These are phyloP conservation scores for Mortierella sp. DNA, from an alignment of 371 early-diverging fungal genomes.

Conservation along the genomic window DNA sequence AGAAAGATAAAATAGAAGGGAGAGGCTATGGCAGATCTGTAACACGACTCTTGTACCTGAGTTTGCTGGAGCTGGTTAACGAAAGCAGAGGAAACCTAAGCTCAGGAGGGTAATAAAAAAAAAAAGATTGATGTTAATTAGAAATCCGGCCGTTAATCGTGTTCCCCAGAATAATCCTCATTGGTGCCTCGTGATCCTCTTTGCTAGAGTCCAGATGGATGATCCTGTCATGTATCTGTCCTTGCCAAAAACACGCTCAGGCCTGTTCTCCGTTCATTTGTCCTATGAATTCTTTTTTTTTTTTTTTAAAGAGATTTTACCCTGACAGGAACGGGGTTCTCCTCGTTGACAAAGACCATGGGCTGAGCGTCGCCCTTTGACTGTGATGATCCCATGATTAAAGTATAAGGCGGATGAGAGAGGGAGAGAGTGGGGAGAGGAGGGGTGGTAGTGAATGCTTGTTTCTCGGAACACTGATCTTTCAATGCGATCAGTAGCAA, in stretches of 20 bases:
- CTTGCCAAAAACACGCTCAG: not conserved
- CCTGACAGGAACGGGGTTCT: conserved; percentile 50
- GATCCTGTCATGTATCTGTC: not conserved
- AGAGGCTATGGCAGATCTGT: not conserved
- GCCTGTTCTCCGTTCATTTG: not conserved
- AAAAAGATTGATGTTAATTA: not conserved
- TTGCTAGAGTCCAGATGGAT: not conserved
- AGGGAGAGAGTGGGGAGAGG: conserved; percentile 5
- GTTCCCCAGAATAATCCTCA: not conserved
- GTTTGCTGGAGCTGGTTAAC: conserved; percentile 44
- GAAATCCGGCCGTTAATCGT: not conserved
- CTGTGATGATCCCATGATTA: conserved; percentile 51
- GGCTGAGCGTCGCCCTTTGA: conserved; percentile 48
- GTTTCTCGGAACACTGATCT: conserved; percentile 9
- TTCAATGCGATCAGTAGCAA: conserved; percentile 9
- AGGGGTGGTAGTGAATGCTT: not conserved
- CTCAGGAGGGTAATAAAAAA: not conserved
- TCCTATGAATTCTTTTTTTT: not conserved
- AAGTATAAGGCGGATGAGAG: conserved; percentile 4
- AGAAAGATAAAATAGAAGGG: not conserved
- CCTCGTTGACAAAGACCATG: conserved; percentile 57
- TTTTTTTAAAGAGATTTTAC: conserved; percentile 21
- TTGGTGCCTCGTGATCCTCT: not conserved
- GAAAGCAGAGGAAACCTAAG: conserved; percentile 49
- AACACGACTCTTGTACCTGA: conserved; percentile 27